Evolutionary conservation across 2,329 filamentous ascomycete genomes (phyloP).

Genomic region (Fusarium sp.): DNA sequence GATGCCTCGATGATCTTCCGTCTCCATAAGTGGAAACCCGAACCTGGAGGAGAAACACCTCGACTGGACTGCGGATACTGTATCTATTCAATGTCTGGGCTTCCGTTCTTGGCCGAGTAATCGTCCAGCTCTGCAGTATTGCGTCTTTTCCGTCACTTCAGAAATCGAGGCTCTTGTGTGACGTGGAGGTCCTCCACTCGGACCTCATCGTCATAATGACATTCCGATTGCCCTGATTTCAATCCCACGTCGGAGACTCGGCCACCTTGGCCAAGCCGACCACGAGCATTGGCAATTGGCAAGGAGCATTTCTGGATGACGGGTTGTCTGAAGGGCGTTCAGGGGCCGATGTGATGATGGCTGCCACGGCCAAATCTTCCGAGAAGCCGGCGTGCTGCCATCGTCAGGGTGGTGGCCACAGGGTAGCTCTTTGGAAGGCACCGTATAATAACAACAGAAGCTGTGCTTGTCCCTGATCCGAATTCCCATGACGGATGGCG

Average conservation of each 20-base stretch:
- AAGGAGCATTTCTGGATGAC: not conserved
- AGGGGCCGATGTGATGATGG: constrained; percentile 15
- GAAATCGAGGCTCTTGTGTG: not conserved
- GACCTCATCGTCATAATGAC: constrained; percentile 35
- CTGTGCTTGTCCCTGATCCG: not conserved
- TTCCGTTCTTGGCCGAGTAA: constrained; percentile 10
- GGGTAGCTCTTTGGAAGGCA: constrained; percentile 8
- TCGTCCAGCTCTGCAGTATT: not conserved
- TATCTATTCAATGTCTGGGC: not conserved
- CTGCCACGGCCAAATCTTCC: not conserved
- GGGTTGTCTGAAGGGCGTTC: not conserved
- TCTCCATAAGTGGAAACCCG: constrained; percentile 14
- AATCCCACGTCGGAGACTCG: constrained; percentile 11
- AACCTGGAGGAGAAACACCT: constrained; percentile 17
- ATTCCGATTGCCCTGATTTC: constrained; percentile 25
- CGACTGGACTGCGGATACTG: constrained; percentile 4
- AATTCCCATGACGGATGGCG: constrained; percentile 16
- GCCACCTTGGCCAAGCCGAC: constrained; percentile 11
- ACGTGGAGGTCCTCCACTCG: constrained; percentile 5
- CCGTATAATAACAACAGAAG: not conserved
- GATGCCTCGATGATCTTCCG: constrained; percentile 29
- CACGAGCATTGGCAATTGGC: constrained; percentile 6
- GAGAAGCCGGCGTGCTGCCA: constrained; percentile 1
- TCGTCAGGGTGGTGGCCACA: constrained; percentile 10
- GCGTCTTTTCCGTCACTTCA: constrained; percentile 5